Base-by-base conservation (phyloP, 768 basidiomycete genomes). In the Termitomyces eurrhizus region DNA sequence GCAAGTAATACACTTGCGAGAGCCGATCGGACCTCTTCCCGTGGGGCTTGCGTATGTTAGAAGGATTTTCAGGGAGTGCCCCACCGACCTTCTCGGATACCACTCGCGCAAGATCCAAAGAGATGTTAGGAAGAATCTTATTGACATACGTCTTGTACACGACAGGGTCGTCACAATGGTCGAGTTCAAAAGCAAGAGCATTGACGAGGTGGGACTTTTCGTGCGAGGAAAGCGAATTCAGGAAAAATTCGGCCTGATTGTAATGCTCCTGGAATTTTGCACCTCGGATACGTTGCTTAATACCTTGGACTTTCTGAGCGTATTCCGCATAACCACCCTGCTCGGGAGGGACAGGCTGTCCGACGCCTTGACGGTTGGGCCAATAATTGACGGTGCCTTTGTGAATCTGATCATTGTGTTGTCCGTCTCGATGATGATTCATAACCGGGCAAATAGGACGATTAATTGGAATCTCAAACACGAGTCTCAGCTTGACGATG, bases 141-240 rank as follows among this genome's bases (percentile, higher is more conserved):
- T 89, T 84, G 18, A 60, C 55, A 70, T 91, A 89, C 2, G 77
- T 78, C 69, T 84, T 75, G 71, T 88, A 89, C 1, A 95, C 89
- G 2, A 76, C 72, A 0, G 82, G 80, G 65, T 94, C 91, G 55
- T 92, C 88, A 72, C 89, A 90, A 68, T 94, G 92, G 59, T 85
- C 86, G 37, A 96, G 79, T 73, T 95, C 93, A 70, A 96, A 95
- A 13, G 85, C 83, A 60, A 91, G 78, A 5, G 91, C 93, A 4
- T 74, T 68, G 52, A 84, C 74, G 35, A 94, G 75, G 70, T 95
- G 92, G n/a, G 74, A 62, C 73, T 88, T 85, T 77, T 95, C 94
- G 58, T 83, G 70, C 0, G 76, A 66, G 1, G 80, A 67, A 51
- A 95, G 80, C 7, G 92, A 95, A 74, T 96, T 95, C 74, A 84